Conservation (phyloP, 768 basidiomycete species). For the Antrodiella citrinella region DNA sequence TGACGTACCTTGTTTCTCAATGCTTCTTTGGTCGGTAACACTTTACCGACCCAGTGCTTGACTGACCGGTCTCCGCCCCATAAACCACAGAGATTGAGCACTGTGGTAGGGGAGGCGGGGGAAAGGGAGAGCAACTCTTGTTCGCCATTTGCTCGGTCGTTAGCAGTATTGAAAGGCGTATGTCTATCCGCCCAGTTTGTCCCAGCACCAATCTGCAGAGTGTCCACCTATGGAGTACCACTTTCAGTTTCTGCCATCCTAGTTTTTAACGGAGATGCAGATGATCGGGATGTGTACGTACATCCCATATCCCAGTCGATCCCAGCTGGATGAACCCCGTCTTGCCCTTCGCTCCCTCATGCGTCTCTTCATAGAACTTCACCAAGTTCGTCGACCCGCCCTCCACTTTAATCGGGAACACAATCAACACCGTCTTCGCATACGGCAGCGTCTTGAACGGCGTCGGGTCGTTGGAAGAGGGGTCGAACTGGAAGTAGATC, state of each 20-base stretch:
- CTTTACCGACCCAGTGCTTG: slow-evolving; percentile 42
- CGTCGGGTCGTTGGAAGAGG: slow-evolving; percentile 31
- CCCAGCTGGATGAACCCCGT: slow-evolving; percentile 52
- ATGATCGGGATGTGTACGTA: slow-evolving; percentile 21
- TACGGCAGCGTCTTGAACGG: slow-evolving; percentile 41
- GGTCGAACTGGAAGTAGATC: slow-evolving; percentile 49
- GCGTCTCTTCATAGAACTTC: slow-evolving; percentile 32
- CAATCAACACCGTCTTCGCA: slow-evolving; percentile 48
- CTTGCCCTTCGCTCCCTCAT: slow-evolving; percentile 13
- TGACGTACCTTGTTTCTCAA: slow-evolving; percentile 37
- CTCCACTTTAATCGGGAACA: slow-evolving; percentile 41
- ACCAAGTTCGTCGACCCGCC: slow-evolving; percentile 44
- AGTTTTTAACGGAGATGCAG: background rate
- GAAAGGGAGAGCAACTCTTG: slow-evolving; percentile 43
- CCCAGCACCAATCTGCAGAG: slow-evolving; percentile 4
- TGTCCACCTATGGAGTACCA: background rate
- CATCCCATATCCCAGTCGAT: slow-evolving; percentile 54
- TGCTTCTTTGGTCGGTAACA: slow-evolving; percentile 50
- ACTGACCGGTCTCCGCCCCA: slow-evolving; percentile 49
- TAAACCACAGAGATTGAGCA: slow-evolving; percentile 55
- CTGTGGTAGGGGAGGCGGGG: slow-evolving; percentile 31
- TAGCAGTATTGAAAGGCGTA: slow-evolving; percentile 32
- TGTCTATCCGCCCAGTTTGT: slow-evolving; percentile 44
- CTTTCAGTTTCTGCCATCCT: background rate
- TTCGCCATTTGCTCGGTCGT: slow-evolving; percentile 43